phyloP scores from a whole-genome alignment of 495 filamentous ascomycete species.

The Podospora australis region DNA sequence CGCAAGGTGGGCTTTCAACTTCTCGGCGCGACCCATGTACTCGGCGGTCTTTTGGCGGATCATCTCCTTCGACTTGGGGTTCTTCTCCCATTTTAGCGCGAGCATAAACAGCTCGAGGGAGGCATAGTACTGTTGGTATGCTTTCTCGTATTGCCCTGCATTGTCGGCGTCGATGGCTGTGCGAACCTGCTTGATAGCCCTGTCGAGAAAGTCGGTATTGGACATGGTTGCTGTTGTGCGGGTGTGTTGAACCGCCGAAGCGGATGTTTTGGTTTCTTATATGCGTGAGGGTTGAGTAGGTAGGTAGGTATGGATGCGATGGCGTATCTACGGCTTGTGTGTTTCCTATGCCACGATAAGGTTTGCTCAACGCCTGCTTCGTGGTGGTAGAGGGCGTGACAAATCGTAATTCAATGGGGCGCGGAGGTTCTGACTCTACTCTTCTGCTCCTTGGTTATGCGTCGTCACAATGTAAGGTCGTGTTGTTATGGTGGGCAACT shows the following conservation, averaged over 20 bases:
- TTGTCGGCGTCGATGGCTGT: constrained; percentile 96
- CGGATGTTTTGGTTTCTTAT: too few relatives aligned
- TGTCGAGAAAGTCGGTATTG: constrained; percentile 92
- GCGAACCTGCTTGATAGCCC: constrained; percentile 91
- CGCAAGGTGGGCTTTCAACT: constrained; percentile 83
- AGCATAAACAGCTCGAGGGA: constrained; percentile 94
- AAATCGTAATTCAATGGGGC: too few relatives aligned
- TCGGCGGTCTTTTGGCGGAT: constrained; percentile 86
- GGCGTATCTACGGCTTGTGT: too few relatives aligned
- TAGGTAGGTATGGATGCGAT: too few relatives aligned
- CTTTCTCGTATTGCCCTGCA: constrained; percentile 90
- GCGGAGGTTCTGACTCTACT: too few relatives aligned
- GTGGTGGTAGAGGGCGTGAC: too few relatives aligned
- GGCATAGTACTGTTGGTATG: constrained; percentile 90
- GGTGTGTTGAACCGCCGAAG: not conserved
- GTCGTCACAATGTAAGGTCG: too few relatives aligned
- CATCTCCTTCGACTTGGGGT: constrained; percentile 90
- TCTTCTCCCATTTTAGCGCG: constrained; percentile 98
- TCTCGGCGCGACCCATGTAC: constrained; percentile 98
- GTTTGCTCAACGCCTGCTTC: too few relatives aligned
- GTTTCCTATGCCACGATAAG: too few relatives aligned
- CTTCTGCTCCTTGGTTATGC: too few relatives aligned
- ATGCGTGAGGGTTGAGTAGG: too few relatives aligned
- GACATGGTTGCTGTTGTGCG: constrained; percentile 60
- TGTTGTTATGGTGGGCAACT: too few relatives aligned